Base-by-base conservation (phyloP, 345 rosid species). In the Hibiscus tridactylites region DNA sequence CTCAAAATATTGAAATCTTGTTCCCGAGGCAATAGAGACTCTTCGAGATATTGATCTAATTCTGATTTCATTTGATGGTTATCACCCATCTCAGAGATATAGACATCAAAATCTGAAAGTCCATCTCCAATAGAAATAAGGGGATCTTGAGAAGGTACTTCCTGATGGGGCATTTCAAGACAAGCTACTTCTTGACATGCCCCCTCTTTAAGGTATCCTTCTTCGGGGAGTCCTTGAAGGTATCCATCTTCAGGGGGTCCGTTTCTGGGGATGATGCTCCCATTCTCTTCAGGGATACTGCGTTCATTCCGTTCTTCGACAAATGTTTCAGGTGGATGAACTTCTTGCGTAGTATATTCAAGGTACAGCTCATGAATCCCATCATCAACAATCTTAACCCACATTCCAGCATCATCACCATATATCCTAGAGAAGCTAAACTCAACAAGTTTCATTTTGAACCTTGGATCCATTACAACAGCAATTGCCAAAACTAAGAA, bases 381-480 rank as follows among this genome's bases (percentile, higher is more conserved):
- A 65, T 85, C 96, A 82, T 91, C 91, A 78, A 90, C 88, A 52
- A 73, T 75, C 79, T 84, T 84, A 71, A 86, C 81, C 90, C 90
- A 91, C 49, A 66, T 80, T 50, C 79, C 92, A 46, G 91, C 91
- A 74, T 94, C 95, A 61, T 94, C 91, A 24, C 93, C 96, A 71
- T 83, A 91, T 35, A 89, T 80, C 82, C 76, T 90, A 15, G 88
- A 58, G 81, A 91, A 91, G 79, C 89, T 91, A 79, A 91, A 89
- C 73, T 91, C 92, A 17, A 93, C 80, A 68, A 94, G 90, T 85
- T 88, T 91, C 96, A 94, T 87, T 79, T 94, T 91, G 81, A 86
- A 94, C 74, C 98, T 88, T 4, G 98, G 98, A 83, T 94, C 98
- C 84, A 94, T 85, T 50, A 87, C 88, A 26, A 88, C 94, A n/a